Evolutionary conservation across 1,284 basidiomycete species (phyloP), one percentile per base, ranked within the genome.

Genomic region (Ganoderma resinaceum): DNA sequence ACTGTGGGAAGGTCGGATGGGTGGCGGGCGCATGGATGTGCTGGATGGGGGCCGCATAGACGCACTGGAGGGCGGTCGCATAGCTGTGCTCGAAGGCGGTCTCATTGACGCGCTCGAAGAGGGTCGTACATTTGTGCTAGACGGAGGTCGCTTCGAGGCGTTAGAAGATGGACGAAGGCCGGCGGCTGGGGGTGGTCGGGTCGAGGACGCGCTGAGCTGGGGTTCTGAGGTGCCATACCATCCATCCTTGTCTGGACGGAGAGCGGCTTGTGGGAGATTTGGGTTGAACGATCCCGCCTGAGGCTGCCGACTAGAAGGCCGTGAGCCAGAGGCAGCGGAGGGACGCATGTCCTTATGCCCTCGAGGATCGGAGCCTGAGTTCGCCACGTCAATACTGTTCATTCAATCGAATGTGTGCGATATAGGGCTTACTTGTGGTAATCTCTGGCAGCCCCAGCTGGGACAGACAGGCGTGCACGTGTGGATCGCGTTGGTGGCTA

Each of bases 31-130:
- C 14, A 67, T 57, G 12, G 73, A 65, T 0, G 72, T 62, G 62
- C 80, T 82, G 18, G 82, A 83, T 12, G 78, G 74, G 3, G 84
- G 82, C 8, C 84, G 72, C 33, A 76, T 72, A 8, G 73, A 71
- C 6, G 69, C 69, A 65, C 81, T 81, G 31, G 84, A 85, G 26
- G 76, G 70, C 43, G 83, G 82, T 33, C 80, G 68, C 8, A 75
- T 66, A 38, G 76, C 73, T 42, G 74, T 68, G 66, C 76, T 73
- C 49, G 75, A 65, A 1, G 73, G 58, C 0, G 77, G 71, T 18
- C 72, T 67, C 14, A 69, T 42, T 16, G 61, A 37, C 3, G 62
- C 66, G 35, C 66, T 67, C 3, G 64, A 59, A 16, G 73, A 73
- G 7, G 72, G 68, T 26, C 72, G 63, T 37, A 72, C 59, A 5